A percentile compares a stretch with the other conserved stretches of the same genome.
Conservation (phyloP, 495 filamentous ascomycete species). For the Neurospora tetrasperma region DNA sequence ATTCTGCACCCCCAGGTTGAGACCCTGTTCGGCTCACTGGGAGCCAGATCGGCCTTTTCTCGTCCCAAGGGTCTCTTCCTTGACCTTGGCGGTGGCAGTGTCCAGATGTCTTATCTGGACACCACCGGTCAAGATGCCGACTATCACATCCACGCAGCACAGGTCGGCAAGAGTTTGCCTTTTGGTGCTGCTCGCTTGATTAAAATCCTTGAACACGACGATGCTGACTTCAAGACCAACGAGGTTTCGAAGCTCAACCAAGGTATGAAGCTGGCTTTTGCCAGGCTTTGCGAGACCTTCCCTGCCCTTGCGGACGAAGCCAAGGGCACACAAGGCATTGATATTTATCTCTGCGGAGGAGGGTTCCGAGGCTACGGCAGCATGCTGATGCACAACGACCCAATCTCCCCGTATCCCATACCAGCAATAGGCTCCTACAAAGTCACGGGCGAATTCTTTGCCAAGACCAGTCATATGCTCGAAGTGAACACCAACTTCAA, state of each 20-base stretch:
- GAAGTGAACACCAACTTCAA: constrained; percentile 42
- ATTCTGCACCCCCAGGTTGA: constrained; percentile 73
- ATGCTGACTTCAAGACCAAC: constrained; percentile 30
- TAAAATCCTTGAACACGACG: constrained; percentile 40
- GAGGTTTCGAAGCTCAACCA: constrained; percentile 48
- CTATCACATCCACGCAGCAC: constrained; percentile 39
- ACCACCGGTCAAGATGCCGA: constrained; percentile 41
- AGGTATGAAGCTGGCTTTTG: constrained; percentile 53
- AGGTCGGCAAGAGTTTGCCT: constrained; percentile 49
- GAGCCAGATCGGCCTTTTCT: constrained; percentile 65
- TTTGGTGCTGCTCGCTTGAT: constrained; percentile 82
- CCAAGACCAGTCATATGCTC: constrained; percentile 48
- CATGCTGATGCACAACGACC: constrained; percentile 62
- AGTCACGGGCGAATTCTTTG: constrained; percentile 50
- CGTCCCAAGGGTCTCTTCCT: constrained; percentile 58
- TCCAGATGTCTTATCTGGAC: constrained; percentile 79
- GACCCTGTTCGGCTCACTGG: constrained; percentile 70
- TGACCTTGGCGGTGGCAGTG: constrained; percentile 84
- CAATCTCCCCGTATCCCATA: constrained; percentile 67
- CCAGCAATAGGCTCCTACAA: constrained; percentile 76
- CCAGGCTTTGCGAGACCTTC: constrained; percentile 48
- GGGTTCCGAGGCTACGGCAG: constrained; percentile 89
- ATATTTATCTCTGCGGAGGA: constrained; percentile 79
- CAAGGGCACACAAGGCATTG: constrained; percentile 45
- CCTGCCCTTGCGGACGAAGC: constrained; percentile 29